A percentile compares a stretch with the other conserved stretches of the same genome.
Evolutionary conservation across 495 filamentous ascomycete species (phyloP).

Genomic region (Talaromyces wortmannii): DNA sequence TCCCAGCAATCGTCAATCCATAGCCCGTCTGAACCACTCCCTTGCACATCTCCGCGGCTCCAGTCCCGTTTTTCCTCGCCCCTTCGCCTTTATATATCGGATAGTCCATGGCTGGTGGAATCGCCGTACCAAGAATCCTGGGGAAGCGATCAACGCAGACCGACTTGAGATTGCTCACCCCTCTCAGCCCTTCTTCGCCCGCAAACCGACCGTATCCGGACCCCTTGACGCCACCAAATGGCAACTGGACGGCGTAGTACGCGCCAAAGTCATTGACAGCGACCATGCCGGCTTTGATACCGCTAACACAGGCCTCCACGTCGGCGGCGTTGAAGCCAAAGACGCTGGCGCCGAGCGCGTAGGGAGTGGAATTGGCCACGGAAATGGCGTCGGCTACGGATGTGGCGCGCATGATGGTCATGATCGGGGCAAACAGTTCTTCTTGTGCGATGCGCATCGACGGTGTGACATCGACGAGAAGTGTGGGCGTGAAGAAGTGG

Average conservation of each 20-base stretch:
- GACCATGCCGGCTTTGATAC: slow-evolving; percentile 81
- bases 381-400: slow-evolving; percentile 53
- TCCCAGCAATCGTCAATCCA: slow-evolving; percentile 40
- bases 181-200: slow-evolving; percentile 79
- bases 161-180: slow-evolving; percentile 78
- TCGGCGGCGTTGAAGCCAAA: slow-evolving; percentile 53
- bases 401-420: slow-evolving; percentile 68
- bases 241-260: slow-evolving; percentile 86
- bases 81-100: slow-evolving; percentile 52
- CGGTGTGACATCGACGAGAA: slow-evolving; percentile 75
- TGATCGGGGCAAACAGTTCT: slow-evolving; percentile 90
- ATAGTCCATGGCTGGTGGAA: slow-evolving; percentile 74
- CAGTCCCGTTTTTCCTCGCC: slow-evolving; percentile 42
- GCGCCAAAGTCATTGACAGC: slow-evolving; percentile 90
- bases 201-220: slow-evolving; percentile 93
- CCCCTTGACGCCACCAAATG: slow-evolving; percentile 82
- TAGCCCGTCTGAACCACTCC: slow-evolving; percentile 60
- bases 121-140: slow-evolving; percentile 54
- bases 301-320: slow-evolving; percentile 53
- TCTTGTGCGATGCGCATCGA: slow-evolving; percentile 79
- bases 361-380: slow-evolving; percentile 70
- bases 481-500: slow-evolving; percentile 87
- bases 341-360: slow-evolving; percentile 75
- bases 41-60: slow-evolving; percentile 51
- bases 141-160: slow-evolving; percentile 71